Percentiles rank a stretch among this genome's conserved stretches.
These are phyloP conservation scores for Tricholoma matsutake DNA, from an alignment of 768 basidiomycete species.

Conservation along the genomic window DNA sequence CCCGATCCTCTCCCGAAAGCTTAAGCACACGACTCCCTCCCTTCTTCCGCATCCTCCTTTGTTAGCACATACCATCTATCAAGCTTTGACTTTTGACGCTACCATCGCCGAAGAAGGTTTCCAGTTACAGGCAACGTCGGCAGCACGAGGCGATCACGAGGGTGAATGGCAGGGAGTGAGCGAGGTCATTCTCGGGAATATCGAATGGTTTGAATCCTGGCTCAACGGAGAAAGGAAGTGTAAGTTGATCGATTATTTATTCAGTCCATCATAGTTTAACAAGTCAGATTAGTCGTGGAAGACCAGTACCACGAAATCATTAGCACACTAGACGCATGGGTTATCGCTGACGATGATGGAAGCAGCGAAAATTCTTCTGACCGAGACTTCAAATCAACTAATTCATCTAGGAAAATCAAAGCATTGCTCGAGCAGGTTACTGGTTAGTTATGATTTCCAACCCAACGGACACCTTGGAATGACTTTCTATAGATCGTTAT, in stretches of 20 bases:
- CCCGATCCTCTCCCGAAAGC: constrained; percentile 72
- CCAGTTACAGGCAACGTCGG: constrained; percentile 50
- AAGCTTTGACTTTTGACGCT: constrained; percentile 85
- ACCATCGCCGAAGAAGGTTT: constrained; percentile 75
- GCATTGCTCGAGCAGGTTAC: constrained; percentile 90
- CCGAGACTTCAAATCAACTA: constrained; percentile 63
- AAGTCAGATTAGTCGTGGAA: constrained; percentile 66
- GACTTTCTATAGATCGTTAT: constrained; percentile 72
- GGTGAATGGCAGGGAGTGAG: constrained; percentile 73
- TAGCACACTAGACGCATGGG: constrained; percentile 80
- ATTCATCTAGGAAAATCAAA: constrained; percentile 80
- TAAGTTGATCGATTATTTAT: constrained; percentile 38
- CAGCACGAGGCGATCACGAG: constrained; percentile 21
- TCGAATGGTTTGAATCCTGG: constrained; percentile 93
- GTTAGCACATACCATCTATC: constrained; percentile 94
- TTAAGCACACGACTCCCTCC: constrained; percentile 68
- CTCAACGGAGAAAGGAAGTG: constrained; percentile 85
- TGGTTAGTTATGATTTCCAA: constrained; percentile 41
- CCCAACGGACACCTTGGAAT: background rate
- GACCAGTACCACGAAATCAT: constrained; percentile 86
- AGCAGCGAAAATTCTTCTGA: constrained; percentile 40
- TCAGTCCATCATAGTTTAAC: background rate
- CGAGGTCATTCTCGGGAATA: constrained; percentile 74
- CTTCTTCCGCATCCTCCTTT: constrained; percentile 78
- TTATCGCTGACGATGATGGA: constrained; percentile 63